Conservation (phyloP, 345 rosid species). For the Isatis tinctoria region DNA sequence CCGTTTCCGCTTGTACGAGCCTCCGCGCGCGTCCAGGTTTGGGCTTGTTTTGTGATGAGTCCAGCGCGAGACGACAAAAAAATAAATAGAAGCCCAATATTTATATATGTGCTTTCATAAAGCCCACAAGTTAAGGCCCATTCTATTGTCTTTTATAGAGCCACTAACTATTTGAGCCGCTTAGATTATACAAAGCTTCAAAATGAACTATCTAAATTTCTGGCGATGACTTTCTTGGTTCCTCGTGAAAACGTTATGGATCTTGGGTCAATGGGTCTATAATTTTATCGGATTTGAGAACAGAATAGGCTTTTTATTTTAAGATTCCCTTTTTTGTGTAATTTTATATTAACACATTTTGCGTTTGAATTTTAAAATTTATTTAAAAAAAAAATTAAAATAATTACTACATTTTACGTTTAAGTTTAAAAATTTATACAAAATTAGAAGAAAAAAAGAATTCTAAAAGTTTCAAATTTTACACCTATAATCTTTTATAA, state of each 20-base stretch:
- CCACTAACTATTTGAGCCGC: neutral
- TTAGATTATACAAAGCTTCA: neutral
- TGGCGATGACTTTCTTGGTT: neutral
- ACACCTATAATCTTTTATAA: too few species aligned
- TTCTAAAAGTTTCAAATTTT: too few species aligned
- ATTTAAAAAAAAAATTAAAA: too few species aligned
- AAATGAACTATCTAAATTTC: neutral
- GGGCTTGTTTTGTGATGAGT: neutral
- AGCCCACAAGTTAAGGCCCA: neutral
- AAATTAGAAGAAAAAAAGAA: too few species aligned
- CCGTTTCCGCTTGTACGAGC: neutral
- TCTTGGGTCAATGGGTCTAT: neutral
- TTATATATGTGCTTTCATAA: neutral
- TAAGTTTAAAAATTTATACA: too few species aligned
- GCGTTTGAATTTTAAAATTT: neutral
- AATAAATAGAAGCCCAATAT: neutral
- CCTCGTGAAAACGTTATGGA: neutral
- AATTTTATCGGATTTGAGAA: neutral
- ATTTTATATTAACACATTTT: neutral
- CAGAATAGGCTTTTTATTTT: neutral
- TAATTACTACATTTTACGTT: neutral
- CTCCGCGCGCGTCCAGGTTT: neutral
- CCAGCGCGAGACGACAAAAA: neutral
- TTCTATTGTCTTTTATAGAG: neutral
- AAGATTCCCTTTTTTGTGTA: neutral